Percentiles rank a stretch among this genome's conserved stretches.
Conservation (phyloP, 306 rosid genomes). For the Ceratonia siliqua region DNA sequence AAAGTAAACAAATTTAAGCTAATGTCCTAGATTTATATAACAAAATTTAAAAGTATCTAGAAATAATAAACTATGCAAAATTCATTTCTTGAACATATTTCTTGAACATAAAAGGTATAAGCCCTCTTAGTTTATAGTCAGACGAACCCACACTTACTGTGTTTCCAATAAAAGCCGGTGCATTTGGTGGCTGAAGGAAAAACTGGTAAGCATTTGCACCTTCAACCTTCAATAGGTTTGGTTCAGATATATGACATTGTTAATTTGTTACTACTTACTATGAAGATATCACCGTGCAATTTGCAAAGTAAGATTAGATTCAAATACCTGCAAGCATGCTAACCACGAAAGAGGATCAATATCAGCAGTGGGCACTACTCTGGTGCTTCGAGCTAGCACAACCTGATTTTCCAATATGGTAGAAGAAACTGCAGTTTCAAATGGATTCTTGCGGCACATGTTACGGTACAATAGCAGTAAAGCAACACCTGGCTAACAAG, state of each 20-base stretch:
- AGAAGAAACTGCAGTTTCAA: conserved; percentile 29
- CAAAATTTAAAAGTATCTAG: background rate
- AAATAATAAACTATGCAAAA: background rate
- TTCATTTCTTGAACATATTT: background rate
- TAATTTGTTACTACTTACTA: background rate
- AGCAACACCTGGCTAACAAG: background rate
- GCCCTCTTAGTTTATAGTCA: background rate
- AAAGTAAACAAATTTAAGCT: background rate
- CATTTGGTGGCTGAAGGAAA: conserved; percentile 87
- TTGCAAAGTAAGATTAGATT: conserved; percentile 11
- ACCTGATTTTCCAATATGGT: conserved; percentile 59
- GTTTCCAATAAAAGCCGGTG: conserved; percentile 88
- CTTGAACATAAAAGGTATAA: background rate
- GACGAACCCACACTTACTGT: conserved; percentile 57
- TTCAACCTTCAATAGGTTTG: conserved; percentile 61
- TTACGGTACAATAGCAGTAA: background rate
- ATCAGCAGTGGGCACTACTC: conserved; percentile 67
- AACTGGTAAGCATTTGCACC: conserved; percentile 82
- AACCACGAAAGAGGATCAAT: conserved; percentile 80
- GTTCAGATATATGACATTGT: conserved; percentile 9
- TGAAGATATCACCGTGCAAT: background rate
- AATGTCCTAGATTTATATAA: background rate
- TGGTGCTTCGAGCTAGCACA: conserved; percentile 90
- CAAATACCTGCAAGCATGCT: conserved; percentile 73
- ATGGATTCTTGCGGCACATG: conserved; percentile 20